Evolutionary conservation across 2,329 filamentous ascomycete species (phyloP), one percentile per base, ranked within the genome.

Genomic region (Aspergillus sp.): DNA sequence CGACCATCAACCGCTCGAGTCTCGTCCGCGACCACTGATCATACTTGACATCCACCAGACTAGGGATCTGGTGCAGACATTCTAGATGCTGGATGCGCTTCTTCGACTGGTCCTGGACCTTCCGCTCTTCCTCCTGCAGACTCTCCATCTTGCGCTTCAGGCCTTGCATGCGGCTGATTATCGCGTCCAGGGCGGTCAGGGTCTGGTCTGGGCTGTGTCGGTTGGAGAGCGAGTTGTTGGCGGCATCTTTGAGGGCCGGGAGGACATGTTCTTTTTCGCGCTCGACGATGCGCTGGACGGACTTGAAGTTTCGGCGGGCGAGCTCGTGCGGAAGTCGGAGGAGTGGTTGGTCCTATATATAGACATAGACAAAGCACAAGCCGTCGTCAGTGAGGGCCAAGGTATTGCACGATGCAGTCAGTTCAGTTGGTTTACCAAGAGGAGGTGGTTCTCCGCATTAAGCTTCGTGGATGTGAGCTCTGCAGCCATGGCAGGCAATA

Each of bases 261-360:
- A 74, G 61, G 39, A 75, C 63, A 53, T 71, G 60, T 52, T 74
- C 72, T 51, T 66, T 66, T 47, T 76, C 73, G 46, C 71, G 65
- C 52, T 76, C 73, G 42, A 74, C 66, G 42, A 68, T 60, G 39
- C 70, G 65, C 54, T 69, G 73, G 39, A 84, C 82, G 3, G 84
- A 82, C 60, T 94, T 93, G 71, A 97, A 94, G 71, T 94, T 97
- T 66, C 93, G 91, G 47, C 89, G 85, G 26, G 94, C 83, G 48
- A 96, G 85, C 65, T 97, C 93, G 69, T 91, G 85, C 12, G 93
- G 93, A 26, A 97, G 81, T 32, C 90, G 88, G 56, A 98, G 82
- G 55, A 97, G 85, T 3, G 91, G 86, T 78, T 97, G 91, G 63
- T 98, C 93, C 89, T 91, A 41, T 29, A 38, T 36, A 5, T 26